These are phyloP conservation scores for Polytrichum formosum DNA, from an alignment of 225 moss, liverwort and hornwort genomes.

Conservation along the genomic window DNA sequence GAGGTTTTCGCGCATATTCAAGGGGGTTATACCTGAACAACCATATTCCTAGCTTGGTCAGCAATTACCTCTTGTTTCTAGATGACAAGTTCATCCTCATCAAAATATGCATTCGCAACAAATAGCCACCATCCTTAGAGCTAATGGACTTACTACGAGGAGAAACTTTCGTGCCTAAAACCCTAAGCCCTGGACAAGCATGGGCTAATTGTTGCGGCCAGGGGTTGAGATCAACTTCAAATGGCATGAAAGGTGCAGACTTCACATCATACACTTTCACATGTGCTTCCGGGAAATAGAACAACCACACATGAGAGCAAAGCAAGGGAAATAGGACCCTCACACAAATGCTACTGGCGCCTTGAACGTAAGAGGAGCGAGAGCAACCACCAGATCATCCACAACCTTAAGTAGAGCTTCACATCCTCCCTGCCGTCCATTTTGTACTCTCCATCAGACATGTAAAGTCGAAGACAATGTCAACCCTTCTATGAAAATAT, in stretches of 20 bases:
- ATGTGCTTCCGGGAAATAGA: background rate
- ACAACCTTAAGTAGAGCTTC: conserved; percentile 35
- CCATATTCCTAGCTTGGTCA: conserved; percentile 11
- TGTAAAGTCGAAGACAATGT: background rate
- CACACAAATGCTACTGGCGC: conserved; percentile 55
- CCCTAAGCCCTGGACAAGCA: conserved; percentile 7
- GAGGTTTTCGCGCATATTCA: conserved; percentile 49
- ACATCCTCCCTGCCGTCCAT: conserved; percentile 38
- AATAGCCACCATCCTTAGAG: background rate
- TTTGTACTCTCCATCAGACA: background rate
- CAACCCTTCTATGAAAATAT: background rate
- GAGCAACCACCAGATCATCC: conserved; percentile 47
- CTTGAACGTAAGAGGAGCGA: conserved; percentile 44
- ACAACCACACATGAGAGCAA: background rate
- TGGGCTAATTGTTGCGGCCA: background rate
- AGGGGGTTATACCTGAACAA: conserved; percentile 57
- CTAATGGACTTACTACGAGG: background rate
- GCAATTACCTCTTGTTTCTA: background rate
- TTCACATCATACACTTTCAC: background rate
- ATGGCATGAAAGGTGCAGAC: background rate
- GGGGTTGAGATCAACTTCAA: background rate
- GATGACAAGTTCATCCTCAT: background rate
- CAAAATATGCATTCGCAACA: background rate
- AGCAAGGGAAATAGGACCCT: conserved; percentile 6
- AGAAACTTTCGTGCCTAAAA: conserved; percentile 2